Conservation (phyloP, 176 grass and related monocot genomes). For the Zoysia pacifica region DNA sequence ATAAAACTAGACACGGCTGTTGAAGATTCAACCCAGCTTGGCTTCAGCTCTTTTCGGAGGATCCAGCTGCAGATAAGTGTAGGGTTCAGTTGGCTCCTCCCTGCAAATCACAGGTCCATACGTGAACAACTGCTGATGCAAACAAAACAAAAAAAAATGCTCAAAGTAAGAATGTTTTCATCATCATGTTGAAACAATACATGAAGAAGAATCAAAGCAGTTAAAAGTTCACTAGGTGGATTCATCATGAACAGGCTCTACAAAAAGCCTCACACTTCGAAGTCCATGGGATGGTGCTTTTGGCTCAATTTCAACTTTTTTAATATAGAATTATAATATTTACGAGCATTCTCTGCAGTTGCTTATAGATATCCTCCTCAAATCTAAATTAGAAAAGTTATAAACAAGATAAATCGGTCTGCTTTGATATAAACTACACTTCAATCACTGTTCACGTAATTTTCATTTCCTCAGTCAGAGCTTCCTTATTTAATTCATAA, state of each 20-base stretch:
- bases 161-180: background rate
- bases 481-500: background rate
- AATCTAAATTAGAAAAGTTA: background rate
- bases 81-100: conserved; percentile 80
- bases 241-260: background rate
- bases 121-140: background rate
- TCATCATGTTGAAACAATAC: background rate
- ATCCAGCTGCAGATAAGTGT: conserved; percentile 74
- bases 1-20: background rate
- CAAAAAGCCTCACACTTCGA: background rate
- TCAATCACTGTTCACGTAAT: background rate
- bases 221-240: background rate
- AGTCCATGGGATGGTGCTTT: background rate
- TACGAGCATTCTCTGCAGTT: background rate
- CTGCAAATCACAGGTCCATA: conserved; percentile 51
- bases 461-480: background rate
- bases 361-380: background rate
- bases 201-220: background rate
- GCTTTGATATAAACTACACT: background rate
- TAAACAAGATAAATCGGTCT: background rate
- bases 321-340: background rate
- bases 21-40: conserved; percentile 51
- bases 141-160: background rate
- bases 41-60: conserved; percentile 66
- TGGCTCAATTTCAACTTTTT: background rate